Evolutionary conservation across 225 moss, liverwort and hornwort species (phyloP).

Genomic region (Climacium dendroides): DNA sequence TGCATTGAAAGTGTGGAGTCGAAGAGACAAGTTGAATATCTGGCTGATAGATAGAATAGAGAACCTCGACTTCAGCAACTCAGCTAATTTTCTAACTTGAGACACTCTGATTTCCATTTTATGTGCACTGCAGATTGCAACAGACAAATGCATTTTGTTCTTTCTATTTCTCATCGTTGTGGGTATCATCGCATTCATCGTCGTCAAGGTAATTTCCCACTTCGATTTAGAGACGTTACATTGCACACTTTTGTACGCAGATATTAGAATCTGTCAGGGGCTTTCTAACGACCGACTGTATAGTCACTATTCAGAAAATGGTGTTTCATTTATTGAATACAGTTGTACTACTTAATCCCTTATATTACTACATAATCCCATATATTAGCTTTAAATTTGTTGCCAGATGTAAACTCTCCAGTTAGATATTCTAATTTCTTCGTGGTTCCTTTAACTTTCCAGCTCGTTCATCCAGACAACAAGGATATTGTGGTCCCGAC

Average conservation of each 20-base stretch:
- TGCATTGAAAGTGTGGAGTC: background rate
- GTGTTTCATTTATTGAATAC: background rate
- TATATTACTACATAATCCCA: background rate
- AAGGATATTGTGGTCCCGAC: constrained; percentile 48
- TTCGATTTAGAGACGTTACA: background rate
- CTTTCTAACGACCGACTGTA: background rate
- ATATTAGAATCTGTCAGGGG: background rate
- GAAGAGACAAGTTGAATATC: background rate
- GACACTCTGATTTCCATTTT: background rate
- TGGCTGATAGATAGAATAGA: background rate
- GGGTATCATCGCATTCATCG: constrained; percentile 66
- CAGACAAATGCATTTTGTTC: constrained; percentile 76
- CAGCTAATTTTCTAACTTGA: background rate
- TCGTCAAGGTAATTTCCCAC: constrained; percentile 53
- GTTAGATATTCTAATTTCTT: background rate
- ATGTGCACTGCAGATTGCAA: constrained; percentile 57
- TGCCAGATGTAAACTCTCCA: background rate
- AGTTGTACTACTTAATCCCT: background rate
- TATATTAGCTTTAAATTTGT: background rate
- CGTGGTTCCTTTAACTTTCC: constrained; percentile 5
- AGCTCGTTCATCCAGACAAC: constrained; percentile 78
- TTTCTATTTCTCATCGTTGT: constrained; percentile 76
- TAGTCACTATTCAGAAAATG: background rate
- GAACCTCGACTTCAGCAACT: background rate
- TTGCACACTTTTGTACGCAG: background rate